Percentiles rank a stretch among this genome's conserved stretches.
These are phyloP conservation scores for Isochrysis galbana DNA, from an alignment of 78 protist genomes.

Conservation along the genomic window DNA sequence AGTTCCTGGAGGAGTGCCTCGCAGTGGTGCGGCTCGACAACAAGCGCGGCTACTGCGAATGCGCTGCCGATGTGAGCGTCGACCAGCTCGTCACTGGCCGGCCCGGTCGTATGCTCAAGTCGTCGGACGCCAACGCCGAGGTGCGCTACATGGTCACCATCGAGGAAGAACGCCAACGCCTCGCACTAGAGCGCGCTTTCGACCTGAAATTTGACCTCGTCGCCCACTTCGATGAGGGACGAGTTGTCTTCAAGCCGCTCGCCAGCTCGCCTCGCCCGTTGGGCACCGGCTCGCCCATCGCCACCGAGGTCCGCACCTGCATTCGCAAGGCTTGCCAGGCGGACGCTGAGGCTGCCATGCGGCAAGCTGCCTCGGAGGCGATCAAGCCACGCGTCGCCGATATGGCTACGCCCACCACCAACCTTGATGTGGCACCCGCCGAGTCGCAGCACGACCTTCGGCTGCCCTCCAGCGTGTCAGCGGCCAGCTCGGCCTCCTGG, in stretches of 20 bases:
- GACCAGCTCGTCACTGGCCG: neutral
- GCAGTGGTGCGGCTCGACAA: neutral
- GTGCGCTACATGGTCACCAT: neutral
- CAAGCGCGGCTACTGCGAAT: neutral
- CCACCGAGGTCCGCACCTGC: neutral
- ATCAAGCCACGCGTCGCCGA: too few relatives aligned
- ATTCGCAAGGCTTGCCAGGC: neutral
- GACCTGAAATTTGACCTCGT: neutral
- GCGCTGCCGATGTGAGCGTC: neutral
- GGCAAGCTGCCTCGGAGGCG: too few relatives aligned
- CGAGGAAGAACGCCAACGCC: neutral
- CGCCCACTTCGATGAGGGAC: neutral
- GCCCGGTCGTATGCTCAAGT: neutral
- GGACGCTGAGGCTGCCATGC: too few relatives aligned
- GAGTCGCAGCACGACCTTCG: too few relatives aligned
- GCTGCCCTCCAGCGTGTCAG: too few relatives aligned
- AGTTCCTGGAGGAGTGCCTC: neutral
- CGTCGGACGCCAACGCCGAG: neutral
- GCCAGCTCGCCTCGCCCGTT: neutral
- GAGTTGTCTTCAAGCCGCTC: neutral
- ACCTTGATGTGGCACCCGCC: too few relatives aligned
- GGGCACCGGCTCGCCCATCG: neutral
- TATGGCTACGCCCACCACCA: too few relatives aligned
- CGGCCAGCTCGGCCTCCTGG: too few relatives aligned
- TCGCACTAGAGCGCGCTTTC: neutral